Percentiles rank a stretch among this genome's conserved stretches.
Evolutionary conservation across 306 rosid genomes (phyloP).

Genomic region (Glycine tomentella): DNA sequence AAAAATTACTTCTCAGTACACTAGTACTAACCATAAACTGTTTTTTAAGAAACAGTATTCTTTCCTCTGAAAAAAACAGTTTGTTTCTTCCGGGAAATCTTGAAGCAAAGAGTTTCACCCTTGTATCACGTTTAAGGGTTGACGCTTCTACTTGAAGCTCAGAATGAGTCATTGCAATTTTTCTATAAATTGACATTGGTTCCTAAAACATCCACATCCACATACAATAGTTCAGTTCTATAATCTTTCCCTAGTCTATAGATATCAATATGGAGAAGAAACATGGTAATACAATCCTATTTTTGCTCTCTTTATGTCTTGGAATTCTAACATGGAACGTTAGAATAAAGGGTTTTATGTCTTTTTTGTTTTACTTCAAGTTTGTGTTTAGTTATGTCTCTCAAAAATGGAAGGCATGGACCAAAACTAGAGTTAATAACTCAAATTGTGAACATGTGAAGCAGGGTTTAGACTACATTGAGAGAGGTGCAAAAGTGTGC

Average conservation of each 20-base stretch:
- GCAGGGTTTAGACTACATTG: not conserved
- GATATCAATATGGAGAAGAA: constrained; percentile 21
- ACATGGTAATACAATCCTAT: not conserved
- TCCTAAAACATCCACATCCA: not conserved
- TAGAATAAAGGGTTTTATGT: constrained; percentile 20
- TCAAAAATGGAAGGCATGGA: constrained; percentile 38
- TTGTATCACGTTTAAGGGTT: constrained; percentile 28
- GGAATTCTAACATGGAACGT: constrained; percentile 20
- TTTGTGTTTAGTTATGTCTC: constrained; percentile 8
- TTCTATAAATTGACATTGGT: constrained; percentile 15
- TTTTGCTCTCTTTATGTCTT: not conserved
- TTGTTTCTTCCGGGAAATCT: not conserved
- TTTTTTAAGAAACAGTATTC: no score
- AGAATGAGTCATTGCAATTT: not conserved
- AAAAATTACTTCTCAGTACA: not conserved
- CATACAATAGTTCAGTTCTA: constrained; percentile 12
- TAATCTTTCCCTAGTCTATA: not conserved
- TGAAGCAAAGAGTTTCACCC: not conserved
- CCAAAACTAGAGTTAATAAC: not conserved
- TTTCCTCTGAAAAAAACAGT: no score
- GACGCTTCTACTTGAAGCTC: constrained; percentile 38
- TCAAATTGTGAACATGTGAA: constrained; percentile 3
- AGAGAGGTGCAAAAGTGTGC: constrained; percentile 34
- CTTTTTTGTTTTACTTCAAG: constrained; percentile 17
- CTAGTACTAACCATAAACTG: not conserved